A percentile compares a stretch with the other conserved stretches of the same genome.
Conservation (phyloP, 192 early-diverging fungal genomes). For the Coemansia sp. region DNA sequence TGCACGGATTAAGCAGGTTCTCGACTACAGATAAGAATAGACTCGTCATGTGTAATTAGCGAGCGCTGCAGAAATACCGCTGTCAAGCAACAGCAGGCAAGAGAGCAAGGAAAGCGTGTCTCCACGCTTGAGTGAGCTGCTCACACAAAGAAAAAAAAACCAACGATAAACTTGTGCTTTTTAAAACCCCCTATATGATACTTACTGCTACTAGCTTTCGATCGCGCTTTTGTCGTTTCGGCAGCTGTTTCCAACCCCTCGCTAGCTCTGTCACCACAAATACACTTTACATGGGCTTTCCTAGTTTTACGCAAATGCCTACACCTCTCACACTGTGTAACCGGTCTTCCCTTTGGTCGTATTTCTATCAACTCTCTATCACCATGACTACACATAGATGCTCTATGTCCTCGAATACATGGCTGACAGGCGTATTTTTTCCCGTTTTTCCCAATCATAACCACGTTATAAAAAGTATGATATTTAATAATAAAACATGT, state of each 20-base stretch:
- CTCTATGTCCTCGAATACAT: conserved; percentile 53
- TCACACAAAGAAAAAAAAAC: no score
- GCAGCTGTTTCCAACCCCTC: not conserved
- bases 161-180: no score
- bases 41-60: no score
- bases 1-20: conserved; percentile 50
- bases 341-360: conserved; percentile 66
- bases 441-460: conserved; percentile 34
- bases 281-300: conserved; percentile 68
- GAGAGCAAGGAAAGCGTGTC: no score
- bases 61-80: no score
- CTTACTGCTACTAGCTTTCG: conserved; percentile 15
- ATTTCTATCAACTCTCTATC: conserved; percentile 61
- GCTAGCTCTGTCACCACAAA: conserved; percentile 50
- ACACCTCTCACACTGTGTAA: conserved; percentile 69
- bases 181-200: no score
- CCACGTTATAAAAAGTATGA: not conserved
- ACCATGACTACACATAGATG: conserved; percentile 40
- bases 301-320: conserved; percentile 62
- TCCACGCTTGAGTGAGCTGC: no score
- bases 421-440: conserved; percentile 45
- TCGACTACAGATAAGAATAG: conserved; percentile 45
- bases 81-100: no score
- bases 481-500: not conserved
- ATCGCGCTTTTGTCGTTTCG: no score